A percentile compares a stretch with the other conserved stretches of the same genome.
phyloP scores from a whole-genome alignment of 1,284 basidiomycete genomes.

The Microbotryum intermedium region DNA sequence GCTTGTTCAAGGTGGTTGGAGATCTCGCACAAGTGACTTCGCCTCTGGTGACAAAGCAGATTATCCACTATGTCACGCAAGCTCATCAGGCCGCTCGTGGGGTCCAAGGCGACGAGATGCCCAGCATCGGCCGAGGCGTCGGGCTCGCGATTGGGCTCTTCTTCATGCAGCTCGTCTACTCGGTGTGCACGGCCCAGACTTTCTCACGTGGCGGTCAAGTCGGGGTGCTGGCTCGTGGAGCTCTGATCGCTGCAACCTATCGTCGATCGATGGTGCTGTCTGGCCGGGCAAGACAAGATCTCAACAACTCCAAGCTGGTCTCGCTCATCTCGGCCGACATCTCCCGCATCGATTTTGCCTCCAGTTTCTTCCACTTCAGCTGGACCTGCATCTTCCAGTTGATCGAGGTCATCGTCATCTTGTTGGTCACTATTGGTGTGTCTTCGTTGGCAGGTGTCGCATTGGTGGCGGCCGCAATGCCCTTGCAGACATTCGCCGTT shows the following conservation, averaged over 20 bases:
- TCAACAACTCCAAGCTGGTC: conserved; percentile 74
- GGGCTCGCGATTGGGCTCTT: conserved; percentile 66
- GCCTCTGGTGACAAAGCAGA: conserved; percentile 59
- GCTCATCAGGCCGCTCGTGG: conserved; percentile 4
- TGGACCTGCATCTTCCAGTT: conserved; percentile 14
- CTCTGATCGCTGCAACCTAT: conserved; percentile 74
- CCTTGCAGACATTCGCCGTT: conserved; percentile 21
- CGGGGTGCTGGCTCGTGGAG: conserved; percentile 75
- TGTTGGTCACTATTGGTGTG: conserved; percentile 62
- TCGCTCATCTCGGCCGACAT: conserved; percentile 84
- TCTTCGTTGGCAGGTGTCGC: conserved; percentile 69
- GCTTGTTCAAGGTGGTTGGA: conserved; percentile 47
- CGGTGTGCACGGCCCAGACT: conserved; percentile 19
- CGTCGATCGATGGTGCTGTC: conserved; percentile 54
- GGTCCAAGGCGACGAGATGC: conserved; percentile 54
- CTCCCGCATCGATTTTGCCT: conserved; percentile 77
- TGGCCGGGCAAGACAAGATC: conserved; percentile 55
- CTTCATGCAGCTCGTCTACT: conserved; percentile 47
- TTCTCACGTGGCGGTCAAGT: conserved; percentile 46
- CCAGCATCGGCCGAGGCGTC: conserved; percentile 59
- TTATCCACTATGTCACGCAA: conserved; percentile 60
- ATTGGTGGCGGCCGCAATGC: conserved; percentile 58
- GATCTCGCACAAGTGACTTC: conserved; percentile 53
- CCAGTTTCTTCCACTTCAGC: conserved; percentile 48
- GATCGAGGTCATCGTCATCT: conserved; percentile 55